These are phyloP conservation scores for Yamadazyma blattariae DNA, from an alignment of 1,139 yeast species.

Conservation along the genomic window DNA sequence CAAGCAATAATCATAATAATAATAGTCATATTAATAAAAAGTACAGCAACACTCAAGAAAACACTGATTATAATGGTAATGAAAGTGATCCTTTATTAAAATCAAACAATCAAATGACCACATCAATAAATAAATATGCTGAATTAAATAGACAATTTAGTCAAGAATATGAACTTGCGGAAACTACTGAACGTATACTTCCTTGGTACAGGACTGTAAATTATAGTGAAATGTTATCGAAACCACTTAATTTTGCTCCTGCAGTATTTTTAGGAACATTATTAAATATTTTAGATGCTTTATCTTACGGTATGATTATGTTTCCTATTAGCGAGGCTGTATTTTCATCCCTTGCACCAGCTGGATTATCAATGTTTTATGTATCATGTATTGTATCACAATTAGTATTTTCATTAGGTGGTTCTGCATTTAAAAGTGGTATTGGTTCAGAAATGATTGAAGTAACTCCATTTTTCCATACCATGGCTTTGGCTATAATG, in stretches of 20 bases:
- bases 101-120: no score
- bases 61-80: neutral
- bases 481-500: conserved; percentile 80
- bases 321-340: conserved; percentile 84
- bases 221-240: conserved; percentile 8
- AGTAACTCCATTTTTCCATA: conserved; percentile 94
- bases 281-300: conserved; percentile 84
- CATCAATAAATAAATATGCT: conserved; percentile 1
- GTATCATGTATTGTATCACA: conserved; percentile 87
- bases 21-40: neutral
- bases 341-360: conserved; percentile 76
- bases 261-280: conserved; percentile 83
- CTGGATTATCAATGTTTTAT: conserved; percentile 92
- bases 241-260: conserved; percentile 56
- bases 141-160: conserved; percentile 2
- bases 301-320: conserved; percentile 95
- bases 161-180: conserved; percentile 9
- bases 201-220: neutral
- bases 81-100: conserved; percentile 3
- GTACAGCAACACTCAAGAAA: neutral
- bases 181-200: neutral
- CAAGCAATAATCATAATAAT: neutral
- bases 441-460: conserved; percentile 98
- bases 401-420: conserved; percentile 83
- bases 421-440: conserved; percentile 84